Conservation (phyloP, 805 yeast genomes). For the Metschnikowia gruessii region DNA sequence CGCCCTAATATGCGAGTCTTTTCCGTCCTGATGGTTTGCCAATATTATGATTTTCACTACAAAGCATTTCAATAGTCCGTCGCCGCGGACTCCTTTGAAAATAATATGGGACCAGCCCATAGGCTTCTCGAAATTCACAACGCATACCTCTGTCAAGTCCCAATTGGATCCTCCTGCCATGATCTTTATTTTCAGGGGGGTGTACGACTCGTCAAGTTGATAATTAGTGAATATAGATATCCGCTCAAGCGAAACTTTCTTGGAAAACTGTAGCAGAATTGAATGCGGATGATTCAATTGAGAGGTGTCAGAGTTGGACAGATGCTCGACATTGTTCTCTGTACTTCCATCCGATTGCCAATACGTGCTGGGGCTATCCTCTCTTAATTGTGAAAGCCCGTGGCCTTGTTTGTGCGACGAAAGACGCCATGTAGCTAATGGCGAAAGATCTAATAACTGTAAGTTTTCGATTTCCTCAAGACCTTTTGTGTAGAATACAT, state of each 20-base stretch:
- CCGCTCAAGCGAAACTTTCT: slow-evolving; percentile 64
- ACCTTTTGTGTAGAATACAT: slow-evolving; percentile 44
- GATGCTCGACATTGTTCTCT: slow-evolving; percentile 26
- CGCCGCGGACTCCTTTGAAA: slow-evolving; percentile 53
- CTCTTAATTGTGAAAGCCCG: slow-evolving; percentile 69
- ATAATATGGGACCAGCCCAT: slow-evolving; percentile 74
- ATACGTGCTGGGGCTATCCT: slow-evolving; percentile 65
- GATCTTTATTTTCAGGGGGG: slow-evolving; percentile 69
- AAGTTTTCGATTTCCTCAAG: slow-evolving; percentile 52
- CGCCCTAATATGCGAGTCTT: slow-evolving; percentile 86
- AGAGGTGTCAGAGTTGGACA: slow-evolving; percentile 27
- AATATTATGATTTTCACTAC: slow-evolving; percentile 58
- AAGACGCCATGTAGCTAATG: slow-evolving; percentile 79
- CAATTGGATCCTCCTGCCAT: slow-evolving; percentile 75
- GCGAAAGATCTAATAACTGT: slow-evolving; percentile 73
- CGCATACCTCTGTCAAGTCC: slow-evolving; percentile 66
- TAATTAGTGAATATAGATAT: slow-evolving; percentile 71
- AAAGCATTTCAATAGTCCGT: slow-evolving; percentile 62
- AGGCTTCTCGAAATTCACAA: slow-evolving; percentile 59
- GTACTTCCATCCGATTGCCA: slow-evolving; percentile 93
- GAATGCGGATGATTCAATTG: slow-evolving; percentile 71
- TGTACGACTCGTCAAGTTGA: slow-evolving; percentile 81
- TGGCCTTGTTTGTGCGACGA: slow-evolving; percentile 72
- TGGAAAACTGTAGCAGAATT: slow-evolving; percentile 75
- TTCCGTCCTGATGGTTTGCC: slow-evolving; percentile 91